Conservation (phyloP, 179 eudicot genomes). For the Dionaea muscipula region DNA sequence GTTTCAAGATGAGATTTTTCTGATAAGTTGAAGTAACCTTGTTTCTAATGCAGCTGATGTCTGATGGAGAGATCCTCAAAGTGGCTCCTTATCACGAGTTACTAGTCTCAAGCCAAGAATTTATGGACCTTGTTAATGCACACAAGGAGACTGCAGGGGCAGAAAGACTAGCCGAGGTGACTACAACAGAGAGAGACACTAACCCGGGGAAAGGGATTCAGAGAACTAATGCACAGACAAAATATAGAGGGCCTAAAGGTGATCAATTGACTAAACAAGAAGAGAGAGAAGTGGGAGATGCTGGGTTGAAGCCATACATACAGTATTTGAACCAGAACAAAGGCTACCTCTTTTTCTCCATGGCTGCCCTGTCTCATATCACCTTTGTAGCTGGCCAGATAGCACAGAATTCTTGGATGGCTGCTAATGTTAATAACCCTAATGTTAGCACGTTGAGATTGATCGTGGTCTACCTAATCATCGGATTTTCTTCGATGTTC, state of each 20-base stretch:
- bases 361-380: slow-evolving; percentile 32
- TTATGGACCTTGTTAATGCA: slow-evolving; percentile 48
- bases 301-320: slow-evolving; percentile 51
- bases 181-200: slow-evolving; percentile 14
- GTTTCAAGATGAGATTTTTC: background rate
- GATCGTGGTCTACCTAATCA: slow-evolving; percentile 51
- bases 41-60: slow-evolving; percentile 10
- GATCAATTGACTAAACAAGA: slow-evolving; percentile 61
- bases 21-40: background rate
- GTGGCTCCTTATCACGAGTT: slow-evolving; percentile 50
- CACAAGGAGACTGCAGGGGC: slow-evolving; percentile 75
- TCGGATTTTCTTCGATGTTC: slow-evolving; percentile 30
- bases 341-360: slow-evolving; percentile 41
- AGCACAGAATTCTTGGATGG: slow-evolving; percentile 70
- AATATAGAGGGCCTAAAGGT: slow-evolving; percentile 16
- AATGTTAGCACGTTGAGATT: slow-evolving; percentile 33
- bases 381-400: slow-evolving; percentile 37
- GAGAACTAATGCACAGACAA: slow-evolving; percentile 16
- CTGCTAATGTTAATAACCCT: slow-evolving; percentile 52
- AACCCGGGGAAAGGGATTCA: slow-evolving; percentile 26
- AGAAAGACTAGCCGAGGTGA: slow-evolving; percentile 29
- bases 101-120: slow-evolving; percentile 44
- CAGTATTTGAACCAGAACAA: slow-evolving; percentile 45
- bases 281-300: slow-evolving; percentile 66
- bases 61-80: slow-evolving; percentile 48